A percentile compares a stretch with the other conserved stretches of the same genome.
Evolutionary conservation across 495 filamentous ascomycete genomes (phyloP).

Genomic region (Talaromyces thailandensis): DNA sequence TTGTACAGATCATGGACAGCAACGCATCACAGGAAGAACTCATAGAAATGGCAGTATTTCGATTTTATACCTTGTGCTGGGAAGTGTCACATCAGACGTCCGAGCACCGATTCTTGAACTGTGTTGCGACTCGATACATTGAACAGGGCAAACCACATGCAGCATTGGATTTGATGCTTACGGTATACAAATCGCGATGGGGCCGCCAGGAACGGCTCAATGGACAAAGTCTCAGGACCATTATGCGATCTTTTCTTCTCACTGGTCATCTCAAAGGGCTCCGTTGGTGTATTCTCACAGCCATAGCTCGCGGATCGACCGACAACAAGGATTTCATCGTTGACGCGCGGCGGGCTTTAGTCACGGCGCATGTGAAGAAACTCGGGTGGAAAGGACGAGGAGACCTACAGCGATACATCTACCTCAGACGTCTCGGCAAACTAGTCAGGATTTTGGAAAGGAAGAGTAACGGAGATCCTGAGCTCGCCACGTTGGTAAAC

Average conservation of each 20-base stretch:
- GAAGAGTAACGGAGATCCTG: slow-evolving; percentile 16
- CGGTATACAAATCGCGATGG: slow-evolving; percentile 32
- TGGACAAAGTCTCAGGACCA: slow-evolving; percentile 32
- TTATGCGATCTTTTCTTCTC: slow-evolving; percentile 27
- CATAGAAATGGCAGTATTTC: slow-evolving; percentile 28
- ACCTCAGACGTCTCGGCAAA: slow-evolving; percentile 10
- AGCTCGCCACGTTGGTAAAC: slow-evolving; percentile 5
- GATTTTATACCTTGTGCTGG: slow-evolving; percentile 32
- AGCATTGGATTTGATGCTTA: slow-evolving; percentile 25
- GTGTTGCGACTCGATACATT: slow-evolving; percentile 24
- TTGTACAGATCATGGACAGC: slow-evolving; percentile 26
- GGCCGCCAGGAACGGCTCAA: slow-evolving; percentile 22
- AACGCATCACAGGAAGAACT: slow-evolving; percentile 15
- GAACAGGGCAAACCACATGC: slow-evolving; percentile 11
- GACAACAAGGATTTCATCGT: slow-evolving; percentile 22
- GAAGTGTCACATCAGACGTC: slow-evolving; percentile 17
- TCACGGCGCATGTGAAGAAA: slow-evolving; percentile 8
- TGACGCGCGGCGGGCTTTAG: slow-evolving; percentile 22
- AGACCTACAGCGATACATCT: background rate
- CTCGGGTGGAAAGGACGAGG: background rate
- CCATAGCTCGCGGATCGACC: slow-evolving; percentile 22
- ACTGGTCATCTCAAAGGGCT: slow-evolving; percentile 24
- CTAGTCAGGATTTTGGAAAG: slow-evolving; percentile 14
- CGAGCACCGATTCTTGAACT: slow-evolving; percentile 26
- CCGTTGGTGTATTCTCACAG: slow-evolving; percentile 35